phyloP scores from a whole-genome alignment of 129 eudicot genomes.

The Logfia minima region DNA sequence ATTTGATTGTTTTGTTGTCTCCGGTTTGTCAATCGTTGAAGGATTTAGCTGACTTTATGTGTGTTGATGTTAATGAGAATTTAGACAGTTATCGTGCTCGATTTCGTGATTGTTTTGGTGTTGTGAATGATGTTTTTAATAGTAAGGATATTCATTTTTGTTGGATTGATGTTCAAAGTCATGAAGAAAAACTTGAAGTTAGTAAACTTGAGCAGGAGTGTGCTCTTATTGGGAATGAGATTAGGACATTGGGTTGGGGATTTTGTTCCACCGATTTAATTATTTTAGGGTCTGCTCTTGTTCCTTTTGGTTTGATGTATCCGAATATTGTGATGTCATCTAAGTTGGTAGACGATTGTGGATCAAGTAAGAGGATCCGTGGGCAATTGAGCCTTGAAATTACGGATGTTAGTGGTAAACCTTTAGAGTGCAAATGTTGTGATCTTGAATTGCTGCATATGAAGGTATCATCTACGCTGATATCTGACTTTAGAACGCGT shows the following conservation, averaged over 20 bases:
- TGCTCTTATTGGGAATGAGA: constrained; percentile 32
- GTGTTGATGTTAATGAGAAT: constrained; percentile 31
- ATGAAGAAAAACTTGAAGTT: constrained; percentile 6
- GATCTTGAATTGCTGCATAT: constrained; percentile 67
- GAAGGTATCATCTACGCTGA: constrained; percentile 14
- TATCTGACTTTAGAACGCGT: constrained; percentile 16
- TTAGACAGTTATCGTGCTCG: constrained; percentile 23
- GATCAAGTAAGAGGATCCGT: constrained; percentile 15
- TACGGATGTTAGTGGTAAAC: constrained; percentile 67
- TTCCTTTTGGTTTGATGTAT: constrained; percentile 74
- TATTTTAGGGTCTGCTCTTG: constrained; percentile 74
- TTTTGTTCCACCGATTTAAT: constrained; percentile 63
- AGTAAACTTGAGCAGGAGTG: constrained; percentile 24
- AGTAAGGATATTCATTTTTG: constrained; percentile 67
- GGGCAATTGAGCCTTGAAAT: constrained; percentile 68
- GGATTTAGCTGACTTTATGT: constrained; percentile 48
- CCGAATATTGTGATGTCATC: constrained; percentile 56
- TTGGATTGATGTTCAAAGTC: constrained; percentile 58
- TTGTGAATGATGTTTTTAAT: constrained; percentile 47
- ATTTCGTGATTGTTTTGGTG: constrained; percentile 44
- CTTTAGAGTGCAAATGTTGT: constrained; percentile 69
- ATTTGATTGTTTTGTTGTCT: constrained; percentile 76
- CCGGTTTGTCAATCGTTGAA: constrained; percentile 46
- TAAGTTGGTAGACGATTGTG: constrained; percentile 18
- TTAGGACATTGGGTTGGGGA: constrained; percentile 72